Percentiles rank a stretch among this genome's conserved stretches.
phyloP scores from a whole-genome alignment of 257 asterid species.

The Perilla frutescens region DNA sequence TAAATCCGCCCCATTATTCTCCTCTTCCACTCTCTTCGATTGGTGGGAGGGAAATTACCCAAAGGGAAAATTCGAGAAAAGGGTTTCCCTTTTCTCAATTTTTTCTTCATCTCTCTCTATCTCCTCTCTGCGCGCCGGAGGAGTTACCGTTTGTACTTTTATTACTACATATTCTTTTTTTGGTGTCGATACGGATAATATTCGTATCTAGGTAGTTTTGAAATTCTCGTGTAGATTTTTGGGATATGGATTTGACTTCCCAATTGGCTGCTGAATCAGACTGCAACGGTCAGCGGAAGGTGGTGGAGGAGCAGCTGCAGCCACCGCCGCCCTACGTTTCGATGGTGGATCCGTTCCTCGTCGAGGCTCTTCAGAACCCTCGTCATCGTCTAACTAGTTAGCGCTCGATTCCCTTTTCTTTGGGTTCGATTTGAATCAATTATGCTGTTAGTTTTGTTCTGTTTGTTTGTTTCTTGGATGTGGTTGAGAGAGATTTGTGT shows the following conservation, averaged over 20 bases:
- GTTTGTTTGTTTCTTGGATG: background rate
- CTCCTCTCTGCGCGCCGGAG: conserved; percentile 36
- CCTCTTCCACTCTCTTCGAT: conserved; percentile 36
- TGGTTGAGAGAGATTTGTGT: background rate
- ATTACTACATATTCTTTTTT: background rate
- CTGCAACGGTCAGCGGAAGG: conserved; percentile 41
- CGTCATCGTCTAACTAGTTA: conserved; percentile 95
- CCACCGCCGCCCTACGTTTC: conserved; percentile 51
- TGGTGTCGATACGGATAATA: conserved; percentile 14
- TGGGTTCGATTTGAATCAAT: conserved; percentile 14
- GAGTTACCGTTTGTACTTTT: conserved; percentile 30
- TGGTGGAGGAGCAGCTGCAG: conserved; percentile 33
- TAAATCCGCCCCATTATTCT: conserved; percentile 39
- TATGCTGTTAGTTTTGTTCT: background rate
- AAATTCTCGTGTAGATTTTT: background rate
- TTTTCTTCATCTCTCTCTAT: conserved; percentile 27
- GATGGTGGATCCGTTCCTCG: conserved; percentile 88
- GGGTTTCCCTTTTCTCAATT: conserved; percentile 46
- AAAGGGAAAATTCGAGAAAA: conserved; percentile 44
- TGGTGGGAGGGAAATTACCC: conserved; percentile 43
- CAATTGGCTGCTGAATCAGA: conserved; percentile 39
- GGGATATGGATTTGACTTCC: conserved; percentile 54
- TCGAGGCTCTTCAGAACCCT: conserved; percentile 98
- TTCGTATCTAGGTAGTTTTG: conserved; percentile 28
- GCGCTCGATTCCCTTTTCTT: conserved; percentile 22